Base-by-base conservation (phyloP, 1,284 basidiomycete species). In the Moesziomyces sp. region DNA sequence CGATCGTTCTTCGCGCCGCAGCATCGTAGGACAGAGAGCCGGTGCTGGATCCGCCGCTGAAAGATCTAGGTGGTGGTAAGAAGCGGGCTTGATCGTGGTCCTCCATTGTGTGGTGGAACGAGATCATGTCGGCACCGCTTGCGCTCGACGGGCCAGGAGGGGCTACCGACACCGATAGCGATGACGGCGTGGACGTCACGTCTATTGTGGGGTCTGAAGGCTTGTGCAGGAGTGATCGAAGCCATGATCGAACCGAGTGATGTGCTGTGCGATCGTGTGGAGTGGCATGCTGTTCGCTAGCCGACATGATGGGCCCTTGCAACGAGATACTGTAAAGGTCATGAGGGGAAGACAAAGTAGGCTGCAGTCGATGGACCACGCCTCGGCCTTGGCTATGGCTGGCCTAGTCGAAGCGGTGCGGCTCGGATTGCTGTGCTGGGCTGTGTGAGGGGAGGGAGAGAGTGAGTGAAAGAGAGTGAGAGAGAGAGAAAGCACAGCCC, bases 101-200 rank as follows among this genome's bases (percentile, higher is more conserved):
- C 16, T 65, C 66, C 47, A 68, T 58, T 10, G 66, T 64, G 19
- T 74, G 65, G 35, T 74, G 71, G 35, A 74, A 74, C 8, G 66
- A 74, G 62, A 74, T 68, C 66, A 74, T 69, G 43, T 74, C 58
- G 8, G 62, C 35, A 3, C 52, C 53, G 7, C 11, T 51, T 0
- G 46, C 18, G n/a, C 49, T 11, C n/a, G 38, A 13, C 9, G 45
- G 47, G 13, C 24, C 21, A 5, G 42, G 34, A 5, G 52, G 48
- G 21, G 16, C 18, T 16, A 23, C 18, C 16, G 46, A 28, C 26
- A 40, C 10, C 30, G 18, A 26, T 5, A 46, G 38, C 9, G 66
- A 63, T 6, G 52, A 9, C 1, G 44, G 49, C 14, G 52, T 3
- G 7, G 34, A n/a, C 11, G 7, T 23, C 11, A 21, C 4, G 23